phyloP scores from a whole-genome alignment of 2,329 filamentous ascomycete genomes.

The Penicillium capsulatum region DNA sequence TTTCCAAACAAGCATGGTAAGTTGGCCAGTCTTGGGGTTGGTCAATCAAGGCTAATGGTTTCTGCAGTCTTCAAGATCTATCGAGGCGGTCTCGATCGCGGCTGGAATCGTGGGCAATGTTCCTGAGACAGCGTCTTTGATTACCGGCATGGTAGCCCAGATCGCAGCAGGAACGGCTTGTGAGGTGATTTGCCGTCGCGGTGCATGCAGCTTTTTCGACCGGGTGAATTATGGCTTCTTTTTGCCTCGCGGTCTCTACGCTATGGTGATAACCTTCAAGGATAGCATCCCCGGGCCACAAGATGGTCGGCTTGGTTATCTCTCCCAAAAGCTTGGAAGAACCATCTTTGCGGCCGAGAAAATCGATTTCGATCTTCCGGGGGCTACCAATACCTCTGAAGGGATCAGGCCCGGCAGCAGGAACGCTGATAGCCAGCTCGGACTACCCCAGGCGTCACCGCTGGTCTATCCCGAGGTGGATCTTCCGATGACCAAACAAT shows the following conservation, averaged over 20 bases:
- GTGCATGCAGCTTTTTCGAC: constrained; percentile 28
- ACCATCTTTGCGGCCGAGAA: constrained; percentile 8
- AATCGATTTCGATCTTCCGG: constrained; percentile 9
- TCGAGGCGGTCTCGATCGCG: constrained; percentile 8
- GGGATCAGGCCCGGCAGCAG: constrained; percentile 6
- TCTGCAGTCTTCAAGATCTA: constrained; percentile 6
- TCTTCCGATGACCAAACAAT: constrained; percentile 2
- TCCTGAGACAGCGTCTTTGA: constrained; percentile 4
- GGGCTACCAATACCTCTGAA: constrained; percentile 1
- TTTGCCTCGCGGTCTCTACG: constrained; percentile 30
- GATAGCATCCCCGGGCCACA: constrained; percentile 5
- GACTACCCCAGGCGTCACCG: constrained; percentile 11
- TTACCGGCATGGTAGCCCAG: constrained; percentile 22
- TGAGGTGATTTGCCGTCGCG: constrained; percentile 26
- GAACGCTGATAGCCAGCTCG: constrained; percentile 4
- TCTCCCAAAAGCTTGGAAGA: constrained; percentile 2
- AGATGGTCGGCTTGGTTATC: constrained; percentile 1
- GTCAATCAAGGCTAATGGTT: not conserved
- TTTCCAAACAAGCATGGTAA: constrained; percentile 10
- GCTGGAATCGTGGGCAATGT: constrained; percentile 4
- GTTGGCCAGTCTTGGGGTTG: not conserved
- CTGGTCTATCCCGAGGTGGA: constrained; percentile 13
- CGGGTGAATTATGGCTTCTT: constrained; percentile 28
- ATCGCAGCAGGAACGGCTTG: constrained; percentile 24
- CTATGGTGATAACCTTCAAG: constrained; percentile 30